Evolutionary conservation across 2,329 filamentous ascomycete genomes (phyloP).

Genomic region (Epichloe baconii): DNA sequence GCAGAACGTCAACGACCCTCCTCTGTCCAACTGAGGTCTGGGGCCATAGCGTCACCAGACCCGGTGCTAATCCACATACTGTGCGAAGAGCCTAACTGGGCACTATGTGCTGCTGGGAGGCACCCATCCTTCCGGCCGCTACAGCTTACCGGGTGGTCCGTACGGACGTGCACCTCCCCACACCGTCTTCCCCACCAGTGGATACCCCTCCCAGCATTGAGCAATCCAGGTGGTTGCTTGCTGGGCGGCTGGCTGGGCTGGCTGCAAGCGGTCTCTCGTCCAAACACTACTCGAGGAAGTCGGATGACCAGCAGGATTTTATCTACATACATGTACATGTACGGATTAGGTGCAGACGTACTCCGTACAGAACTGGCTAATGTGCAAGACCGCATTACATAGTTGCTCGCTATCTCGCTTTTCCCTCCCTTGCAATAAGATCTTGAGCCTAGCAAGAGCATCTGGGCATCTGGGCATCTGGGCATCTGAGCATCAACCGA

Average conservation of each 20-base stretch:
- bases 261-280: constrained; percentile 6
- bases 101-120: background rate
- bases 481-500: background rate
- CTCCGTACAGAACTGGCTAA: background rate
- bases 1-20: constrained; percentile 2
- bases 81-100: background rate
- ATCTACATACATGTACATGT: background rate
- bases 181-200: background rate
- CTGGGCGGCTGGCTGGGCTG: background rate
- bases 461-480: background rate
- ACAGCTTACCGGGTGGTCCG: background rate
- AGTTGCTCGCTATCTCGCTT: background rate
- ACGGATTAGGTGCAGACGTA: background rate
- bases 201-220: background rate
- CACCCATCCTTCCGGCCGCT: constrained; percentile 3
- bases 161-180: background rate
- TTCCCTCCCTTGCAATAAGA: background rate
- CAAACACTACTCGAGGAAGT: constrained; percentile 2
- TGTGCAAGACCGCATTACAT: background rate
- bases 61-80: constrained; percentile 5
- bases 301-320: constrained; percentile 7
- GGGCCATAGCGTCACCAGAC: constrained; percentile 7
- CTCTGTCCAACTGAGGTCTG: background rate
- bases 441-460: background rate
- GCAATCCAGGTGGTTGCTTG: background rate